Evolutionary conservation across 1,284 basidiomycete species (phyloP), one percentile per base, ranked within the genome.

Genomic region (Trichosporon coremiiforme): DNA sequence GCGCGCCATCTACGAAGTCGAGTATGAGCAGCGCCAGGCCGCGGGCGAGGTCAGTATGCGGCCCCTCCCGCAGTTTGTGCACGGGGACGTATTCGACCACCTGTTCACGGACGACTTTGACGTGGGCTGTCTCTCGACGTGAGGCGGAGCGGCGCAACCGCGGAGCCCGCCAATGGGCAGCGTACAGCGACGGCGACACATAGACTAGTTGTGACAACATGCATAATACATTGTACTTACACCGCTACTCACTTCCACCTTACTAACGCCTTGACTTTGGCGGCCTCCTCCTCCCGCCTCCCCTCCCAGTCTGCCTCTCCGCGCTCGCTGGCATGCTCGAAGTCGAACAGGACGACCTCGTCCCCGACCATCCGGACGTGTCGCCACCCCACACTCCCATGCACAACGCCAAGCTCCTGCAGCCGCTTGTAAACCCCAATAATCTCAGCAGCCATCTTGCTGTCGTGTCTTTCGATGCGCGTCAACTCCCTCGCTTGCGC

Each of bases 1-100:
- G 75, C 90, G 90, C 79, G 87, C 86, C 68, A 92, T 95, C 36
- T 97, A 93, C 90, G 90, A 91, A 71, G 87, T 90, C 70, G 93
- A 95, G 82, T 76, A 76, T 69, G 77, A 77, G 66, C 69, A 72
- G 41, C 74, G 75, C 47, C 69, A 71, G 17, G 70, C 50, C 2
- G 60, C 45, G 6, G 69, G 62, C 7, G 17, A 31, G 22, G 62
- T 33, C 5, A 47, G 53, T 13, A 64, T 68, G 50, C 57, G 68
- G 0, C 36, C 66, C 29, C 50, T 76, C 47, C 69, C 69, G n/a
- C 31, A 31, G 20, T 70, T 73, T 25, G 74, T 75, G 53, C 75
- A 80, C 68, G 73, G 62, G 35, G 75, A 77, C 67, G 76, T 80
- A 10, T 82, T 82, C 68, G 78, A 79, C n/a, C 53, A 66, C n/a